A percentile compares a stretch with the other conserved stretches of the same genome.
Evolutionary conservation across 352 stramenopile genomes (phyloP).

Genomic region (Hyaloperonospora arabidopsidis): DNA sequence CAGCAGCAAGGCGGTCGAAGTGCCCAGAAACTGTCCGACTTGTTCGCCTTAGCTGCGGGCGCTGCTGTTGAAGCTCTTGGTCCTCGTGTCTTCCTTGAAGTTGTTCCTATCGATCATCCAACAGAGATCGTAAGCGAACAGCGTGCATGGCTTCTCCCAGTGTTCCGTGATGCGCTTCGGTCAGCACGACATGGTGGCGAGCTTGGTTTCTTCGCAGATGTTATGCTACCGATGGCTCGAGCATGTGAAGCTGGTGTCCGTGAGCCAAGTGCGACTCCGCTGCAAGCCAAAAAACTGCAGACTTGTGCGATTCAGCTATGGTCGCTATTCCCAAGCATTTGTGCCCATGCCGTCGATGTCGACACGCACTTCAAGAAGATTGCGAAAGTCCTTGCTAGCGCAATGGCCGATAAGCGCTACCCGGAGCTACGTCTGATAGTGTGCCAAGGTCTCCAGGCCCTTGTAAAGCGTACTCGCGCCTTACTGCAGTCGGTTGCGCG

Average conservation of each 20-base stretch:
- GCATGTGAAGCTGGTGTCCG: conserved; percentile 62
- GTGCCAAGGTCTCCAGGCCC: conserved; percentile 76
- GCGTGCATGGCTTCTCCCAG: conserved; percentile 71
- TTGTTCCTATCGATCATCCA: conserved; percentile 66
- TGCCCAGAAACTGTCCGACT: conserved; percentile 37
- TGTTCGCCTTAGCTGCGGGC: conserved; percentile 58
- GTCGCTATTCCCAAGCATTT: conserved; percentile 77
- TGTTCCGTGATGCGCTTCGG: conserved; percentile 65
- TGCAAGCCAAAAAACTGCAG: conserved; percentile 69
- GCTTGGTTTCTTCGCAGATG: conserved; percentile 67
- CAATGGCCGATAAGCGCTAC: conserved; percentile 82
- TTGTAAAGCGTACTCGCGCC: conserved; percentile 67
- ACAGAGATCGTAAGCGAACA: conserved; percentile 68
- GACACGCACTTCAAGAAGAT: conserved; percentile 80
- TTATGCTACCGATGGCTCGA: conserved; percentile 61
- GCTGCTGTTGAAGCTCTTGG: conserved; percentile 61
- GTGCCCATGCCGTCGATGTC: conserved; percentile 60
- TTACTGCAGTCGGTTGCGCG: conserved; percentile 31
- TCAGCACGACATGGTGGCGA: conserved; percentile 34
- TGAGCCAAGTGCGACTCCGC: conserved; percentile 53
- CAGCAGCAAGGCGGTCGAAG: conserved; percentile 30
- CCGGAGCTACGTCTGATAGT: conserved; percentile 73
- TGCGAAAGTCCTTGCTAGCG: conserved; percentile 79
- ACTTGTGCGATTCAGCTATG: conserved; percentile 76
- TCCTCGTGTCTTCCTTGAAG: conserved; percentile 54